Evolutionary conservation across 139 green algal species (phyloP), one percentile per base, ranked within the genome.

Genomic region (Chlorella sp.): DNA sequence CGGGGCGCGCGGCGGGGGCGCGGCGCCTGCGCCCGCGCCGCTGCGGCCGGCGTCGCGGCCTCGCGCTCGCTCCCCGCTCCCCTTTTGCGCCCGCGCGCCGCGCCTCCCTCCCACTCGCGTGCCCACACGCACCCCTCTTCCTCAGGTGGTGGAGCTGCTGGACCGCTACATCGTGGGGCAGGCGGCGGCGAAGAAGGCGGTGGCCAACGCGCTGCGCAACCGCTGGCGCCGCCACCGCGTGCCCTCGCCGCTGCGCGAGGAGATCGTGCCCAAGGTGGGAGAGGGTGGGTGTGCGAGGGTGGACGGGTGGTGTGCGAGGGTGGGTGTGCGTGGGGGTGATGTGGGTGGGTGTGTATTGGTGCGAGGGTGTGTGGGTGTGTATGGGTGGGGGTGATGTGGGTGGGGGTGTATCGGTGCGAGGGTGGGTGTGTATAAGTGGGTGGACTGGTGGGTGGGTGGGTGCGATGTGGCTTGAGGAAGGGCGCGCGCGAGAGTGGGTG

Each of bases 171-270:
- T 98, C 58, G 90, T 98, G 17, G 95, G 94, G 7, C 88, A 94
- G 77, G 75, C 72, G 6, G 92, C 94, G 0, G 95, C 95, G 29
- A 99, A 99, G 83, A 79, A 87, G 23, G 94, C 95, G 1, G 92
- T 98, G 14, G 95, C 95, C 41, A 92, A 98, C 27, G 95, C 95
- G 8, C 87, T 98, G 66, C 83, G 95, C 42, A 97, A 95, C 80
- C 86, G 95, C 8, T 99, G 95, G 95, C 87, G 95, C 12, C 83
- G 95, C 38, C 90, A 95, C 68, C 86, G 84, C 12, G 89, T 98
- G 5, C 41, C 66, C 21, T 82, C 77, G 45, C 79, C 87, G 8
- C 72, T 95, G 67, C 67, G 80, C 27, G n/a, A n/a, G n/a, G n/a
- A n/a, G n/a, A n/a, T n/a, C n/a, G n/a, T n/a, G n/a, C n/a, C n/a